Base-by-base conservation (phyloP, 129 eudicot genomes). In the Lactuca sativa region DNA sequence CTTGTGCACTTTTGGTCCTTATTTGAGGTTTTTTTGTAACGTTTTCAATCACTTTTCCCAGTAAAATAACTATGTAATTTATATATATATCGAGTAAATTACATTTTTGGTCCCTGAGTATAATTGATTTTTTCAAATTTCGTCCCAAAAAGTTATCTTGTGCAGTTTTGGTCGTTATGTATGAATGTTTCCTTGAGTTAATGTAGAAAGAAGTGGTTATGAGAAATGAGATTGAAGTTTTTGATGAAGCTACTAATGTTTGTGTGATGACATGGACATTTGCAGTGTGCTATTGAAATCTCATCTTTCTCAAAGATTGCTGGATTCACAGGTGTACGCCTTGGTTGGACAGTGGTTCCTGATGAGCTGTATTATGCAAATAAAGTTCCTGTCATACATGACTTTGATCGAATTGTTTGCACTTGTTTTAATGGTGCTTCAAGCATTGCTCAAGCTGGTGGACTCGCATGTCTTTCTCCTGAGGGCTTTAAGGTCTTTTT, bases 341-440 rank as follows among this genome's bases (percentile, higher is more conserved):
- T 92, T 7, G 98, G 98, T 2, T 92, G 98, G 98, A 92, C 98
- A 0, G 98, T 92, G 67, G 96, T 92, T 47, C 98, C 96, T 0
- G 83, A 92, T 53, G 95, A 86, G 69, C 87, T 92, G 12, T 52
- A 69, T 18, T 92, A 84, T 54, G 66, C 89, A 13, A 84, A 84
- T 76, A 90, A 88, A 43, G 84, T 86, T 70, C 98, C 98, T 1
- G 88, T 88, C 10, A 82, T 82, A 34, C 66, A 86, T 25, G 98
- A 92, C 67, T 92, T 73, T 62, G 88, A 92, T 70, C 89, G 98
- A 9, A 88, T 88, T 3, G 85, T 86, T 7, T 84, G 89, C 77
- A 92, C 98, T 59, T 84, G 91, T 75, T 92, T 92, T 52, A 86
- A 84, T 75, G 98, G 98, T 59, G 96, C 98, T 80, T 92, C 98